These are phyloP conservation scores for Catunica adiposa DNA, from an alignment of 2,329 filamentous ascomycete genomes.

Conservation along the genomic window DNA sequence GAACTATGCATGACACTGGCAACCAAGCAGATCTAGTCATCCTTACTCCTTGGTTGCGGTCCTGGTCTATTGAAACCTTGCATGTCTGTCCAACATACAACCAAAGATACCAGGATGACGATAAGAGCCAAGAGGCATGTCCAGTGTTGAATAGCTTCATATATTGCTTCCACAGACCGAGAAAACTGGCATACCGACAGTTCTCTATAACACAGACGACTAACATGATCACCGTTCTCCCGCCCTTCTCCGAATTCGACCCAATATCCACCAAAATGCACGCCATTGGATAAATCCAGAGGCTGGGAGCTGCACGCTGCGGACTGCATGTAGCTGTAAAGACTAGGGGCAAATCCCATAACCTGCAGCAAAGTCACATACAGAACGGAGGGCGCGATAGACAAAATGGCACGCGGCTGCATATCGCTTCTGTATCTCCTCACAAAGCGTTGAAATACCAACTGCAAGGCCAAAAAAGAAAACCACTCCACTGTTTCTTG, in stretches of 20 bases:
- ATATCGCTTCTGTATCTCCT: neutral
- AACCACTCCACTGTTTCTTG: too few relatives aligned
- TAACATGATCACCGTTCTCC: neutral
- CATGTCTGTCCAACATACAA: neutral
- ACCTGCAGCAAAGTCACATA: neutral
- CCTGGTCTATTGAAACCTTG: neutral
- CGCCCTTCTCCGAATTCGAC: neutral
- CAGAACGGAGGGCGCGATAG: neutral
- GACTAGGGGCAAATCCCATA: neutral
- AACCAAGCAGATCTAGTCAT: neutral
- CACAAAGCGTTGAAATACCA: neutral
- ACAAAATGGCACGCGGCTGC: neutral
- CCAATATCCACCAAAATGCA: neutral
- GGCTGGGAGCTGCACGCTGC: neutral
- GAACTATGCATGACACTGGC: conserved; percentile 1
- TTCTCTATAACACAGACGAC: neutral
- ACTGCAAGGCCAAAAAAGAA: too few relatives aligned
- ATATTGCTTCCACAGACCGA: neutral
- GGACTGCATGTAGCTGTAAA: neutral
- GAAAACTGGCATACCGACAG: neutral
- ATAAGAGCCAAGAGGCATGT: neutral
- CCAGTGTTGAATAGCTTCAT: neutral
- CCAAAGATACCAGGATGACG: neutral
- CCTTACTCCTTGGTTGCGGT: neutral
- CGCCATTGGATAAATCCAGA: neutral